These are phyloP conservation scores for Rubia balearica DNA, from an alignment of 305 asterid genomes.

Conservation along the genomic window DNA sequence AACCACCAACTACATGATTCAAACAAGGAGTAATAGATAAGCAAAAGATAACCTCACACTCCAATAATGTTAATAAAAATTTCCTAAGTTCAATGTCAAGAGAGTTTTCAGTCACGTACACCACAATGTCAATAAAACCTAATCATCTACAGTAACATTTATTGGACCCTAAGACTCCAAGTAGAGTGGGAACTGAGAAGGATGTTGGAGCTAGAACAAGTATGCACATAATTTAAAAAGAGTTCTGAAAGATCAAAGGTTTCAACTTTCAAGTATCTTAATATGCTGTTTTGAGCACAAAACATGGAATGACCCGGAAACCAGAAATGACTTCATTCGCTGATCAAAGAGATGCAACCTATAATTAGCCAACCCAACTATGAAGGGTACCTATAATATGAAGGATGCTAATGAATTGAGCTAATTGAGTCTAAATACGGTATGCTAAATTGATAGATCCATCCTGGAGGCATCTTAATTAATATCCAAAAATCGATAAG, in stretches of 20 bases:
- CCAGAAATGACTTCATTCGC: neutral
- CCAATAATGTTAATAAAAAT: no score
- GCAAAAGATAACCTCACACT: no score
- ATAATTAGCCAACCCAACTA: neutral
- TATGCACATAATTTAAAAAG: neutral
- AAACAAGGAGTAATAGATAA: neutral
- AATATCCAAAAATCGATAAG: neutral
- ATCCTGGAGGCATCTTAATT: neutral
- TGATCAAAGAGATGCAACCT: neutral
- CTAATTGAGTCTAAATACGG: neutral
- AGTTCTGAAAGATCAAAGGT: neutral
- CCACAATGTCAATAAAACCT: neutral
- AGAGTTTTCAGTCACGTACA: no score
- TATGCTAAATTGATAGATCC: neutral
- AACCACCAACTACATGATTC: neutral
- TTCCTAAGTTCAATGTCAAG: no score
- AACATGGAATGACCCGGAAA: neutral
- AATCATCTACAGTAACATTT: neutral
- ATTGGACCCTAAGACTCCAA: neutral
- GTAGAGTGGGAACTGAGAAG: neutral
- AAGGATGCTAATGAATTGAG: conserved; percentile 1
- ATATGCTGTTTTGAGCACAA: neutral
- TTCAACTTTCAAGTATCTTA: no score
- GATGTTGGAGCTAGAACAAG: neutral
- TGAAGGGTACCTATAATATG: neutral